Percentiles rank a stretch among this genome's conserved stretches.
Evolutionary conservation across 495 filamentous ascomycete genomes (phyloP).

Genomic region (Penicillium canariense): DNA sequence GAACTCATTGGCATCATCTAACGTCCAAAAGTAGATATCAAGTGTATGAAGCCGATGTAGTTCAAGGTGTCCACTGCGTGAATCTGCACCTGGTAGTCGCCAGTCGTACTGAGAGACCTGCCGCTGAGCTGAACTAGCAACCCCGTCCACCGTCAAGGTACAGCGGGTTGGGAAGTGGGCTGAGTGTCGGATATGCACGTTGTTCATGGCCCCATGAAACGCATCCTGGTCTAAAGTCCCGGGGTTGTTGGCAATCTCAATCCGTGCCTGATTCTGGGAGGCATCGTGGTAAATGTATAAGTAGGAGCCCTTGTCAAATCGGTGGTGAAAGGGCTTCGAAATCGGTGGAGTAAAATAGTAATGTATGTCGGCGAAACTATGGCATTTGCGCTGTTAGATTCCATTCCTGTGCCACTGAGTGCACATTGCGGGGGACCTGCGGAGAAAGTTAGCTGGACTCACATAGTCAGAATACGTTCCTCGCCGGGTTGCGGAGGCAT

Average conservation of each 20-base stretch:
- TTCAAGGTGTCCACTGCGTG: constrained; percentile 64
- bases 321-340: constrained; percentile 70
- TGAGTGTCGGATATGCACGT: constrained; percentile 65
- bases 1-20: constrained; percentile 70
- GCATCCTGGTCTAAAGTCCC: constrained; percentile 87
- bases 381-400: constrained; percentile 4
- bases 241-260: constrained; percentile 87
- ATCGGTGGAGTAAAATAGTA: constrained; percentile 79
- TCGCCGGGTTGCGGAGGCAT: constrained; percentile 82
- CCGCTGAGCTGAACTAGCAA: constrained; percentile 23
- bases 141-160: constrained; percentile 68
- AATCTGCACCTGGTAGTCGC: constrained; percentile 73
- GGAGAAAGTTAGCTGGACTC: constrained; percentile 39
- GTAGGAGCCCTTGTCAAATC: constrained; percentile 87
- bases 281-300: constrained; percentile 82
- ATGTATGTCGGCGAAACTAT: constrained; percentile 84
- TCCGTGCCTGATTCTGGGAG: constrained; percentile 60
- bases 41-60: constrained; percentile 76
- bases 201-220: constrained; percentile 72
- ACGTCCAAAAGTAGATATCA: constrained; percentile 88
- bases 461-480: constrained; percentile 77
- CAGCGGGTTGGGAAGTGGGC: constrained; percentile 75
- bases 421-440: constrained; percentile 7
- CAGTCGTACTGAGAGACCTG: constrained; percentile 58
- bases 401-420: background rate